A percentile compares a stretch with the other conserved stretches of the same genome.
Evolutionary conservation across 108 stramenopile genomes (phyloP).

Genomic region (Parietichytrium sp.): DNA sequence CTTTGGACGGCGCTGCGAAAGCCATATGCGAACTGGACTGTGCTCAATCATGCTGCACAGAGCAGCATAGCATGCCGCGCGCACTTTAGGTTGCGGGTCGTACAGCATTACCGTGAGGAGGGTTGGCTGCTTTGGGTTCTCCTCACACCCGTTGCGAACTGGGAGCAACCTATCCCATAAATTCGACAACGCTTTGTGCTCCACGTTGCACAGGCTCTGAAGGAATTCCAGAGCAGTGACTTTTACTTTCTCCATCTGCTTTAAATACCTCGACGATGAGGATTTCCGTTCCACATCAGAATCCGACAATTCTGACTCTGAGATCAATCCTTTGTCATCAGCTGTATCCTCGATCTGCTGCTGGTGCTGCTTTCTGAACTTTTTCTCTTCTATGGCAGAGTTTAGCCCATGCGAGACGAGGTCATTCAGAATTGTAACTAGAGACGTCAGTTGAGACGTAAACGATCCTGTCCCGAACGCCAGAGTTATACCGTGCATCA

Average conservation of each 20-base stretch:
- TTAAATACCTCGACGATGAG: not conserved
- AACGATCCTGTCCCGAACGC: not conserved
- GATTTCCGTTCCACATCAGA: conserved; percentile 22
- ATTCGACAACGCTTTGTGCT: not conserved
- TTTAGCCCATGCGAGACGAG: not conserved
- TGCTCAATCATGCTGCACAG: not conserved
- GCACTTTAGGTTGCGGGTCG: not conserved
- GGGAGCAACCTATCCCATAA: conserved; percentile 1
- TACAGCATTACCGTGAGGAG: conserved; percentile 6
- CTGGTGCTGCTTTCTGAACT: not conserved
- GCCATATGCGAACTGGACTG: conserved; percentile 30
- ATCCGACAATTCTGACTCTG: conserved; percentile 31
- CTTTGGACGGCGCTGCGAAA: conserved; percentile 30
- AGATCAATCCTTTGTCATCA: too few species aligned
- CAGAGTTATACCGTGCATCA: not conserved
- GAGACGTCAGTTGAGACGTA: not conserved
- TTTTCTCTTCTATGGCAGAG: not conserved
- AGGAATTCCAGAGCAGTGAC: not conserved
- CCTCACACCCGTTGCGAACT: not conserved
- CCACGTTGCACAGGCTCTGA: not conserved
- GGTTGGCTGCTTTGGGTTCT: not conserved
- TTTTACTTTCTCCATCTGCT: conserved; percentile 2
- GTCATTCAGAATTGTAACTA: not conserved
- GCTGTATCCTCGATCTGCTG: not conserved
- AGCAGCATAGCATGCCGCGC: not conserved